Evolutionary conservation across 306 rosid genomes (phyloP).

Genomic region (Ammopiptanthus mongolicus): DNA sequence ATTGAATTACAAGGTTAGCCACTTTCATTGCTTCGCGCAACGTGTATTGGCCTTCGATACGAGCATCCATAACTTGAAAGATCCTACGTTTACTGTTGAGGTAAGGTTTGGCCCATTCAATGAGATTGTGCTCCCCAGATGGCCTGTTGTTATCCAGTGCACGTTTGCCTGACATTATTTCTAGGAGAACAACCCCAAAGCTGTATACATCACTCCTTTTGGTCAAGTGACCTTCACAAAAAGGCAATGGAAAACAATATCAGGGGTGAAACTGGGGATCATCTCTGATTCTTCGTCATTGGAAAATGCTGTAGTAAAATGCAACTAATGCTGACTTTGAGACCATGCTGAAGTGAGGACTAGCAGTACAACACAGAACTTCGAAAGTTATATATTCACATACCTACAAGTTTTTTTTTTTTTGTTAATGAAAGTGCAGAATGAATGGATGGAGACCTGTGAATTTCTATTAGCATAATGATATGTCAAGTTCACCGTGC

Average conservation of each 20-base stretch:
- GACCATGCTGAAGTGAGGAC: neutral
- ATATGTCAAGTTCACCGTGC: conserved; percentile 3
- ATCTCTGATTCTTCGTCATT: neutral
- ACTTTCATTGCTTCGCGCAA: conserved; percentile 55
- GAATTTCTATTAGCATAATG: neutral
- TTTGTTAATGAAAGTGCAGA: neutral
- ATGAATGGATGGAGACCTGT: neutral
- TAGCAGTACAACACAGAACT: neutral
- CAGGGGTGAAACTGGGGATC: conserved; percentile 1
- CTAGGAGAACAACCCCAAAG: conserved; percentile 91
- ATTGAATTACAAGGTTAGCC: conserved; percentile 60
- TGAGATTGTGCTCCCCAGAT: conserved; percentile 63
- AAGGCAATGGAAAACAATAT: conserved; percentile 5
- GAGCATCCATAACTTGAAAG: conserved; percentile 70
- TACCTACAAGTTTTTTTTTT: neutral
- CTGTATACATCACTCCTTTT: conserved; percentile 88
- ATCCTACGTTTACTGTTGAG: conserved; percentile 72
- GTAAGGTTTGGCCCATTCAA: conserved; percentile 92
- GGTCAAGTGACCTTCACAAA: conserved; percentile 78
- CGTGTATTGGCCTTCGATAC: conserved; percentile 74
- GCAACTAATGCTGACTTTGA: neutral
- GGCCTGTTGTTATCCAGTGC: conserved; percentile 88
- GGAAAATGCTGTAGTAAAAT: neutral
- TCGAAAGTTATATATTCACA: neutral
- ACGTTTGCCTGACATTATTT: conserved; percentile 75